Percentiles rank a stretch among this genome's conserved stretches.
Conservation (phyloP, 495 filamentous ascomycete species). For the Lasiosphaeria hispida region DNA sequence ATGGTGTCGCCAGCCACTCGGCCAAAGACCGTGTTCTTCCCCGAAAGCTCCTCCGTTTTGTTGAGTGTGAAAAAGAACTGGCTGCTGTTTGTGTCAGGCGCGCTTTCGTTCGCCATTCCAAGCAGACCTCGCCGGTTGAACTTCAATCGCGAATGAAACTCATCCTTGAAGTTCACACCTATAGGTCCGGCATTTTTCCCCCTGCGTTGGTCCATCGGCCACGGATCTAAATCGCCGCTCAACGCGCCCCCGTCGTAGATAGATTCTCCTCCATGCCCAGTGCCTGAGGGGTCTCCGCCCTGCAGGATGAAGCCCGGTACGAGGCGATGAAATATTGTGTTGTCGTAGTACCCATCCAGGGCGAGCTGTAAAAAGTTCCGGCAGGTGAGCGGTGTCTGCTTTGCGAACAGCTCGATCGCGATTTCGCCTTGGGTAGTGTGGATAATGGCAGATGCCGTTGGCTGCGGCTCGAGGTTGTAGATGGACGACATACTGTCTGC, state of each 20-base stretch:
- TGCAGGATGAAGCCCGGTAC: conserved; percentile 90
- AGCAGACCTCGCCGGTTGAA: conserved; percentile 89
- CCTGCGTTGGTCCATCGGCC: conserved; percentile 61
- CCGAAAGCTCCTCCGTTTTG: conserved; percentile 77
- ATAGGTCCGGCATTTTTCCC: conserved; percentile 52
- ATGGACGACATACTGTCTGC: conserved; percentile 67
- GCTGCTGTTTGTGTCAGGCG: conserved; percentile 78
- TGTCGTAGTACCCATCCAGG: conserved; percentile 89
- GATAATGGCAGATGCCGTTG: conserved; percentile 85
- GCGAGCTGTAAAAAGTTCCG: conserved; percentile 96
- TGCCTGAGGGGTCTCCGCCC: conserved; percentile 81
- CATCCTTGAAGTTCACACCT: conserved; percentile 73
- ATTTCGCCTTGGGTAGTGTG: conserved; percentile 87
- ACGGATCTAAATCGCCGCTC: conserved; percentile 56
- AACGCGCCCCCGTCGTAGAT: conserved; percentile 87
- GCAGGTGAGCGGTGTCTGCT: conserved; percentile 83
- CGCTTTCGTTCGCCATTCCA: conserved; percentile 84
- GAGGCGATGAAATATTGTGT: conserved; percentile 90
- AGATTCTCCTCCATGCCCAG: conserved; percentile 84
- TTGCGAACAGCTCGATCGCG: conserved; percentile 87
- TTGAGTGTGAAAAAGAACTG: conserved; percentile 95
- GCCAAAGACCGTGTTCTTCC: conserved; percentile 91
- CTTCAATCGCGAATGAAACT: conserved; percentile 86
- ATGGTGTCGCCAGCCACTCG: conserved; percentile 91
- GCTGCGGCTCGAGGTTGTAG: conserved; percentile 92